Evolutionary conservation across 768 basidiomycete genomes (phyloP).

Genomic region (Rhizopogon roseolus): DNA sequence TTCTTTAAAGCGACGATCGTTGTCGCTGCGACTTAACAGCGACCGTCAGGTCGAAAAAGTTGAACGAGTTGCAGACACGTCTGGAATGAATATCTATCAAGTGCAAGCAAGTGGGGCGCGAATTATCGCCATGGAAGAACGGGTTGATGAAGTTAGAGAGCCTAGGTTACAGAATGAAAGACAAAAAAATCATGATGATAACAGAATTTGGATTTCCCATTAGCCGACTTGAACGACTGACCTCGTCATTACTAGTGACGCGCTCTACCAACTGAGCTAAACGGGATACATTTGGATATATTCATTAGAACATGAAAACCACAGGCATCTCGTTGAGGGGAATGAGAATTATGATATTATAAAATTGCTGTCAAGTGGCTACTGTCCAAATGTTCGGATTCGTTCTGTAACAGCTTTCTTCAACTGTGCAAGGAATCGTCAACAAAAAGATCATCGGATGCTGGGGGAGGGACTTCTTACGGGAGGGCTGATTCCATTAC

Average conservation of each 20-base stretch:
- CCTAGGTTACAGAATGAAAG: too few relatives aligned
- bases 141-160: too few relatives aligned
- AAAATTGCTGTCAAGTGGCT: neutral
- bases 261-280: slow-evolving; percentile 52
- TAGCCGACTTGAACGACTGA: slow-evolving; percentile 65
- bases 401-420: slow-evolving; percentile 22
- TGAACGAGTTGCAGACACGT: too few relatives aligned
- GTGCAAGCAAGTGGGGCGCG: too few relatives aligned
- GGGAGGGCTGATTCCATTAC: slow-evolving; percentile 62
- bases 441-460: neutral
- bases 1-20: too few relatives aligned
- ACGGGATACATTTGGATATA: slow-evolving; percentile 16
- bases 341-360: neutral
- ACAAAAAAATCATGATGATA: too few relatives aligned
- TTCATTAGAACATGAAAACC: too few relatives aligned
- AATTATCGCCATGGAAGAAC: too few relatives aligned
- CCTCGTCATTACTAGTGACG: slow-evolving; percentile 70
- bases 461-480: slow-evolving; percentile 35
- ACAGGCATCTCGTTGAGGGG: too few relatives aligned
- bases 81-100: too few relatives aligned
- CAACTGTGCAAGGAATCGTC: slow-evolving; percentile 17
- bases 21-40: too few relatives aligned
- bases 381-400: slow-evolving; percentile 11
- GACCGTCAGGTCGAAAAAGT: too few relatives aligned
- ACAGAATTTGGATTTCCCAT: slow-evolving; percentile 21